Evolutionary conservation across 2,329 filamentous ascomycete genomes (phyloP), one percentile per base, ranked within the genome.

Genomic region (Cladosporium phlei): DNA sequence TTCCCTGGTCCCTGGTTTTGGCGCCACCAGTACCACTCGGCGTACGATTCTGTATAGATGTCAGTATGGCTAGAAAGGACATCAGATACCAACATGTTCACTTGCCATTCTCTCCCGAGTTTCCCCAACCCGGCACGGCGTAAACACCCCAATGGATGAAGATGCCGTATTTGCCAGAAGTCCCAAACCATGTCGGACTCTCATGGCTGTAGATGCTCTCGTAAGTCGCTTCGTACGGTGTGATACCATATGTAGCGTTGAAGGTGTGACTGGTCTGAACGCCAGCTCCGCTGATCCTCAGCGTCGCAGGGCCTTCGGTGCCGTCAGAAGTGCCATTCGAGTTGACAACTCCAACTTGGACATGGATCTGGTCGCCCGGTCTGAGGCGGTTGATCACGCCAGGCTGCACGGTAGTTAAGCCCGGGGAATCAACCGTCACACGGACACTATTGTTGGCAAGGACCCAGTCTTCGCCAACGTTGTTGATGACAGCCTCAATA

Each of bases 131-230:
- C 0, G 77, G 73, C 1, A 80, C 76, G 0, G 74, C 61, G 52
- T 79, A 81, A 0, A 71, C 64, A 0, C 78, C 77, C 60, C 78
- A 80, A 50, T 80, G 78, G 30, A 80, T 76, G 55, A 82, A 80
- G 28, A 81, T 80, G 0, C 78, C 78, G 50, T 68, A 81, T 48
- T 82, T 81, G 17, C 67, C 73, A 8, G 44, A 47, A 32, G 71
- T 66, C 45, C 76, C 68, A 52, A 71, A 81, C 77, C 78, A 80
- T 4, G 69, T 64, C 0, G 76, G 76, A 11, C 69, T 69, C 55
- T 72, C 70, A 40, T 71, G 69, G 37, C 59, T 55, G 40, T 69
- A 68, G 14, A 69, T 58, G 3, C 64, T 67, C n/a, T 66, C 64
- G 39, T 62, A 68, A 3, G 60, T 65, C 10, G 63, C 50, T 34